A percentile compares a stretch with the other conserved stretches of the same genome.
These are phyloP conservation scores for Plasmodium blacklocki DNA, from an alignment of 169 alveolate species.

Conservation along the genomic window DNA sequence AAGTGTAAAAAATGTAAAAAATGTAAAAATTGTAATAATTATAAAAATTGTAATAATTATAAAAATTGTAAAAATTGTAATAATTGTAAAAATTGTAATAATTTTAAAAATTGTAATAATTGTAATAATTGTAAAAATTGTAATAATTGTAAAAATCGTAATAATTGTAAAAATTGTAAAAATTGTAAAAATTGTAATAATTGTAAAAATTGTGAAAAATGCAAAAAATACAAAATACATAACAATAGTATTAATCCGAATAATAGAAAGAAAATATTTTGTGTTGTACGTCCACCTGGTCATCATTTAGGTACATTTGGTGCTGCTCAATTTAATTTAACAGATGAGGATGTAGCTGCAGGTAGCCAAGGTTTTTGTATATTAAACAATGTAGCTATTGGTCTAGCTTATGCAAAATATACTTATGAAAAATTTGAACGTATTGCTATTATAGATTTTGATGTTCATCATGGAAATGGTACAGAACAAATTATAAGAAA, in stretches of 20 bases:
- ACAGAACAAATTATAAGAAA: slow-evolving; percentile 96
- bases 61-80: too few relatives aligned
- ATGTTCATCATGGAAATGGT: slow-evolving; percentile 99
- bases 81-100: too few relatives aligned
- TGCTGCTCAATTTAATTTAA: slow-evolving; percentile 87
- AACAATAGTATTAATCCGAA: not conserved
- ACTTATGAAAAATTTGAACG: slow-evolving; percentile 90
- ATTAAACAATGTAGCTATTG: slow-evolving; percentile 98
- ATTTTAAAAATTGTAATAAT: too few relatives aligned
- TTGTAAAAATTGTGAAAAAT: too few relatives aligned
- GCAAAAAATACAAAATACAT: too few relatives aligned
- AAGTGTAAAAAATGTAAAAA: too few relatives aligned
- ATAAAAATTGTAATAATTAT: too few relatives aligned
- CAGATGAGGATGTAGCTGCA: slow-evolving; percentile 87
- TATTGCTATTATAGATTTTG: slow-evolving; percentile 98
- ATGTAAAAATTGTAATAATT: too few relatives aligned
- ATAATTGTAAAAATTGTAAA: too few relatives aligned
- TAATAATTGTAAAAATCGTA: too few relatives aligned
- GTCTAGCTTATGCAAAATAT: slow-evolving; percentile 96
- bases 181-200: too few relatives aligned
- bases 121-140: too few relatives aligned
- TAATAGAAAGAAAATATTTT: slow-evolving; percentile 72
- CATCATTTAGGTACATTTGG: slow-evolving; percentile 99
- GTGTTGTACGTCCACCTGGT: slow-evolving; percentile 98
- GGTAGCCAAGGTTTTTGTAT: slow-evolving; percentile 98